Conservation (phyloP, 2,329 filamentous ascomycete genomes). For the Ceratocystis diversiconidia region DNA sequence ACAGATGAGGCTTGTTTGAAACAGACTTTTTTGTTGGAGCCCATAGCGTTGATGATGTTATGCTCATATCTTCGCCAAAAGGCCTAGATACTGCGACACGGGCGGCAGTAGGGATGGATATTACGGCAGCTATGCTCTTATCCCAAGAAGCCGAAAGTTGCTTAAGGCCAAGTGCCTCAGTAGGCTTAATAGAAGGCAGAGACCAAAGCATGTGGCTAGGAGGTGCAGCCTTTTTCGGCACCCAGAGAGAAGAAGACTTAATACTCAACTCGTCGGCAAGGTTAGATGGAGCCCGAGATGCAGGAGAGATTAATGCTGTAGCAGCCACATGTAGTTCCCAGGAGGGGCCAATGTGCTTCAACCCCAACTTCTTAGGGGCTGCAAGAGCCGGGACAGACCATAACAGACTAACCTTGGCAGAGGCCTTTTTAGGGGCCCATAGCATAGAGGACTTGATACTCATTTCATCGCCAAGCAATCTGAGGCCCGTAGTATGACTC, state of each 20-base stretch:
- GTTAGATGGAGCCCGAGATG: background rate
- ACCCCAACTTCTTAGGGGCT: background rate
- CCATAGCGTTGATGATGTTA: slow-evolving; percentile 15
- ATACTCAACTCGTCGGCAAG: slow-evolving; percentile 3
- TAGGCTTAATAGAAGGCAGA: background rate
- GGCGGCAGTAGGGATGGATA: background rate
- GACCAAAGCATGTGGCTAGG: slow-evolving; percentile 10
- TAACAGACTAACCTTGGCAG: background rate
- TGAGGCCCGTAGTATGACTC: background rate
- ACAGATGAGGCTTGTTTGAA: slow-evolving; percentile 8
- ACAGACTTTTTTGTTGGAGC: background rate
- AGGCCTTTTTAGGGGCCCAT: background rate
- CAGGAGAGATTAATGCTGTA: background rate
- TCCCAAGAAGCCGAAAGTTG: slow-evolving; percentile 18
- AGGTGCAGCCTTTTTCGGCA: background rate
- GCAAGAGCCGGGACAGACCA: background rate
- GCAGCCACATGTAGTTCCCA: background rate
- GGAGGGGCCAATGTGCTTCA: background rate
- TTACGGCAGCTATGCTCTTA: slow-evolving; percentile 4
- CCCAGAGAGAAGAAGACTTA: slow-evolving; percentile 22
- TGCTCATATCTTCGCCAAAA: slow-evolving; percentile 4
- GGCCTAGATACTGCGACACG: background rate
- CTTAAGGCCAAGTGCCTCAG: slow-evolving; percentile 8
- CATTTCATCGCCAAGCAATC: background rate
- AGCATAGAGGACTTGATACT: background rate